A percentile compares a stretch with the other conserved stretches of the same genome.
These are phyloP conservation scores for Lanzia echinophila DNA, from an alignment of 2,329 filamentous ascomycete genomes.

Conservation along the genomic window DNA sequence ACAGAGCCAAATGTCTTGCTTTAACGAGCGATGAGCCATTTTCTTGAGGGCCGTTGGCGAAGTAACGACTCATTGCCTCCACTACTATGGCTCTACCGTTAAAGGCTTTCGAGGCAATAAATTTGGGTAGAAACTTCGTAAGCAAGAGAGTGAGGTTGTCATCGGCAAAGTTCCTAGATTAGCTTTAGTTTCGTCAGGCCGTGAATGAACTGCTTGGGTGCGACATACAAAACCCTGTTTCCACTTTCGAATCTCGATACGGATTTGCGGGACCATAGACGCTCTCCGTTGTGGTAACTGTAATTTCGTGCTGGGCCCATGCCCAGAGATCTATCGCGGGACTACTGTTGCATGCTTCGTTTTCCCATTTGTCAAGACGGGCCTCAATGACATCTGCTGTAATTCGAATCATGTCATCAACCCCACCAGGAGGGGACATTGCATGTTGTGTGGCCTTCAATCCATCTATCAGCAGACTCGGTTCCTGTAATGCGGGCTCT, in stretches of 20 bases:
- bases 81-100: not conserved
- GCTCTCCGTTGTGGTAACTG: slow-evolving; percentile 1
- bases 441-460: not conserved
- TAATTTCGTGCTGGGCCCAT: slow-evolving; percentile 5
- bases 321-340: not conserved
- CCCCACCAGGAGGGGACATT: not conserved
- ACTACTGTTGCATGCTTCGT: not conserved
- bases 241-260: slow-evolving; percentile 2
- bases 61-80: not conserved
- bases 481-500: not conserved
- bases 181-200: not conserved
- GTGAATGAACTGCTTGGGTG: no score
- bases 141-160: not conserved
- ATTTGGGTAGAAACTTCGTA: not conserved
- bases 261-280: slow-evolving; percentile 2
- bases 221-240: slow-evolving; percentile 5
- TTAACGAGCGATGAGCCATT: not conserved
- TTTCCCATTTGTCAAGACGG: not conserved
- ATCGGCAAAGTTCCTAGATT: slow-evolving; percentile 1
- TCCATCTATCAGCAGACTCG: not conserved
- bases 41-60: not conserved
- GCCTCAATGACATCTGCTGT: not conserved
- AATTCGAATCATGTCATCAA: not conserved
- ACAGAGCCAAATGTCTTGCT: not conserved
- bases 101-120: not conserved